Percentiles rank a stretch among this genome's conserved stretches.
These are phyloP conservation scores for Botrytis tulipae DNA, from an alignment of 2,329 filamentous ascomycete species.

Conservation along the genomic window DNA sequence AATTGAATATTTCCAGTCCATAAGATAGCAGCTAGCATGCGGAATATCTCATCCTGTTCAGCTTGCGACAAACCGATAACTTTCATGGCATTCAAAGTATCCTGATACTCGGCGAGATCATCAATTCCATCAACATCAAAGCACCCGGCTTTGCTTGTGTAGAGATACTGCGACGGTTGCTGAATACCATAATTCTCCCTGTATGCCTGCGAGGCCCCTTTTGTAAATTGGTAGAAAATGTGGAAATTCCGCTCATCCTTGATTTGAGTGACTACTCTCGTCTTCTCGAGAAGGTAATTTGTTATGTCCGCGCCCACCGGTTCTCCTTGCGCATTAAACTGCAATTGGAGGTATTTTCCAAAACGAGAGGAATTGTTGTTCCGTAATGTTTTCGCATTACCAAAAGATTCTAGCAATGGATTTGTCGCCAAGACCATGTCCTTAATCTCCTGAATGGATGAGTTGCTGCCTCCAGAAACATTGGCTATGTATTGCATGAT, in stretches of 20 bases:
- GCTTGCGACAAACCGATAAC: constrained; percentile 83
- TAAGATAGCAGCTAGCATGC: constrained; percentile 85
- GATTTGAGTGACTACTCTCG: constrained; percentile 92
- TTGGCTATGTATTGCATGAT: constrained; percentile 99
- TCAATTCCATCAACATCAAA: constrained; percentile 93
- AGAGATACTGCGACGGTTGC: constrained; percentile 86
- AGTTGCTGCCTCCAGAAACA: constrained; percentile 73
- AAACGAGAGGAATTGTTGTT: constrained; percentile 99
- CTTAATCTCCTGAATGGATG: constrained; percentile 91
- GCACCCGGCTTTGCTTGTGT: constrained; percentile 92
- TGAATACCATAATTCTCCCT: constrained; percentile 87
- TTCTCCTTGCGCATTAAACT: constrained; percentile 90
- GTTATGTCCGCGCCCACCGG: constrained; percentile 96
- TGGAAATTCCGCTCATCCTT: constrained; percentile 96
- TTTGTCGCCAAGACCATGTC: constrained; percentile 99
- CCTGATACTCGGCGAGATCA: constrained; percentile 81
- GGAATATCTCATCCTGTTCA: constrained; percentile 95
- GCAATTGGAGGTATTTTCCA: constrained; percentile 95
- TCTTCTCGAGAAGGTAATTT: constrained; percentile 95
- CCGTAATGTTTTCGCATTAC: constrained; percentile 94
- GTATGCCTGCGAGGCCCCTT: constrained; percentile 85
- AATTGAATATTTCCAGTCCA: constrained; percentile 97
- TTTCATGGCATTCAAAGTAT: constrained; percentile 92
- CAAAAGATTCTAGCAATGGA: constrained; percentile 93
- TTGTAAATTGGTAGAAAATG: constrained; percentile 99